Evolutionary conservation across 805 yeast genomes (phyloP).

Genomic region (Yamadazyma sp.): DNA sequence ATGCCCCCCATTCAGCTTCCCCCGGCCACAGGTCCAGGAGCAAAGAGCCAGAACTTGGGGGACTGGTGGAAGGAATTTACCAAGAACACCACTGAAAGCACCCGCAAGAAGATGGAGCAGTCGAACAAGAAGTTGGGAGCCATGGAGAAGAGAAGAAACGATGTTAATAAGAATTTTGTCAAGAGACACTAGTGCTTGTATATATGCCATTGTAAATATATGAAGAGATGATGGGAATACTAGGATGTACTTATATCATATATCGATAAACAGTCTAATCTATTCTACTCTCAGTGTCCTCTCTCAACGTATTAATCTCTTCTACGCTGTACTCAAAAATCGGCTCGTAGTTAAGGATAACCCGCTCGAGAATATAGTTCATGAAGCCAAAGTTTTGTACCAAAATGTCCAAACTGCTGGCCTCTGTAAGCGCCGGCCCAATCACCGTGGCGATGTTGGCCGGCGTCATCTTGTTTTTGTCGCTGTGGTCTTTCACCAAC

Average conservation of each 20-base stretch:
- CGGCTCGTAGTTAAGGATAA: slow-evolving; percentile 43
- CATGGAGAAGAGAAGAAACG: slow-evolving; percentile 33
- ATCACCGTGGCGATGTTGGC: slow-evolving; percentile 90
- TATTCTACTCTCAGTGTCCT: not conserved
- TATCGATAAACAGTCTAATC: too few relatives aligned
- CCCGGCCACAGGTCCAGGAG: slow-evolving; percentile 28
- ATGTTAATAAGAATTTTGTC: slow-evolving; percentile 32
- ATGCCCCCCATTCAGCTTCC: slow-evolving; percentile 59
- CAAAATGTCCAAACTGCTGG: slow-evolving; percentile 47
- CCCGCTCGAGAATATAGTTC: slow-evolving; percentile 52
- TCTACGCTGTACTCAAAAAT: slow-evolving; percentile 30
- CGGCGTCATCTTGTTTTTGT: slow-evolving; percentile 80
- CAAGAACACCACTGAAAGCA: slow-evolving; percentile 30
- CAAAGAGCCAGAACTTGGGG: slow-evolving; percentile 30
- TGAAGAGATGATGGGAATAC: too few relatives aligned
- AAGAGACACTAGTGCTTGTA: slow-evolving; percentile 32
- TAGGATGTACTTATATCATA: too few relatives aligned
- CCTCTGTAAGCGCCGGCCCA: slow-evolving; percentile 61
- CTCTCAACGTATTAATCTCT: slow-evolving; percentile 4
- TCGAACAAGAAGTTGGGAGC: slow-evolving; percentile 39
- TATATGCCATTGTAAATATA: too few relatives aligned
- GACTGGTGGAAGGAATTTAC: slow-evolving; percentile 40
- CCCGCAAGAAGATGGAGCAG: slow-evolving; percentile 33
- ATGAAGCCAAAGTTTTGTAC: slow-evolving; percentile 53
- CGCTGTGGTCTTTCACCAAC: slow-evolving; percentile 64